These are phyloP conservation scores for Cryphonectria naterciae DNA, from an alignment of 2,329 filamentous ascomycete species.

Conservation along the genomic window DNA sequence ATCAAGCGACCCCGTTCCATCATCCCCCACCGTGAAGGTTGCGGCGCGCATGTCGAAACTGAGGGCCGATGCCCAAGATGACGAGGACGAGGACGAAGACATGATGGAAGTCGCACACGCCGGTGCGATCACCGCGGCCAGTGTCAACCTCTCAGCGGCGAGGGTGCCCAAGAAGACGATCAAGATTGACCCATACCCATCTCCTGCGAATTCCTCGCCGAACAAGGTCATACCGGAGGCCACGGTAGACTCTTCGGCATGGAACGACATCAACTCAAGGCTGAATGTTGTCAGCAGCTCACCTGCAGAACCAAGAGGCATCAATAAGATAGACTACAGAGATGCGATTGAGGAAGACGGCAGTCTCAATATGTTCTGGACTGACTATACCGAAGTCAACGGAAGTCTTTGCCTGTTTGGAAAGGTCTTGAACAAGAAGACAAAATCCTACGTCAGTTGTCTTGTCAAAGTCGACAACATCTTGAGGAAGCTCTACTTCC, in stretches of 20 bases:
- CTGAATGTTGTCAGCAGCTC: constrained; percentile 84
- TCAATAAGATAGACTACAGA: constrained; percentile 81
- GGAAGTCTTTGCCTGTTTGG: constrained; percentile 93
- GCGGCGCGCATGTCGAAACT: constrained; percentile 69
- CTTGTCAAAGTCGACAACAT: constrained; percentile 98
- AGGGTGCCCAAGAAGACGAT: constrained; percentile 76
- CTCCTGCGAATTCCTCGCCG: constrained; percentile 78
- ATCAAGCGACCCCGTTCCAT: constrained; percentile 86
- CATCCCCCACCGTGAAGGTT: constrained; percentile 82
- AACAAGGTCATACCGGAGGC: constrained; percentile 57
- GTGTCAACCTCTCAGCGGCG: constrained; percentile 83
- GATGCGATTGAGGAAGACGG: constrained; percentile 94
- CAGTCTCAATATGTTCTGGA: constrained; percentile 93
- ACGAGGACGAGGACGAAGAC: constrained; percentile 76
- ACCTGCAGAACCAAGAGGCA: constrained; percentile 61
- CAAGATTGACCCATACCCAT: constrained; percentile 68
- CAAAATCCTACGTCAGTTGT: constrained; percentile 79
- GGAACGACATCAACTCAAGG: constrained; percentile 85
- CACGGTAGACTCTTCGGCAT: constrained; percentile 77
- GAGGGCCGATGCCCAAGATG: constrained; percentile 57
- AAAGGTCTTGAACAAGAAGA: constrained; percentile 90
- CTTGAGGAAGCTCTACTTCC: constrained; percentile 86
- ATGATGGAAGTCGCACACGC: constrained; percentile 86
- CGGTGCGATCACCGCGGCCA: constrained; percentile 68
- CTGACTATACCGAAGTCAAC: constrained; percentile 91